A percentile compares a stretch with the other conserved stretches of the same genome.
phyloP scores from a whole-genome alignment of 2,329 filamentous ascomycete genomes.

The Aspergillus tubingensis region DNA sequence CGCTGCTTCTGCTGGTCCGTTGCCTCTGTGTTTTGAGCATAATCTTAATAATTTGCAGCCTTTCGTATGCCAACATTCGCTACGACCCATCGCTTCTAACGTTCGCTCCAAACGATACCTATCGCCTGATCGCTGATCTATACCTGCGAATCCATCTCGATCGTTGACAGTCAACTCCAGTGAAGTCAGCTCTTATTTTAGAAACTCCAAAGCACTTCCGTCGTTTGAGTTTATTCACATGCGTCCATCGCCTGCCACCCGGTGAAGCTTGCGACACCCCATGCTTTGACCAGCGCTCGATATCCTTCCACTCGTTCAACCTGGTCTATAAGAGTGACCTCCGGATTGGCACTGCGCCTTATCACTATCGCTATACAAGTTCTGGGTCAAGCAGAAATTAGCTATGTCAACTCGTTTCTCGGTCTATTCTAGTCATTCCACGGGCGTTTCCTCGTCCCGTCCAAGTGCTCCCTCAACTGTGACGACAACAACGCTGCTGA shows the following conservation, averaged over 20 bases:
- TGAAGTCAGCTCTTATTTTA: neutral
- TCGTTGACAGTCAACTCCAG: neutral
- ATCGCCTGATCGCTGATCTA: neutral
- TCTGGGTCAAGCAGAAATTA: slow-evolving; percentile 8
- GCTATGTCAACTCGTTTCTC: slow-evolving; percentile 65
- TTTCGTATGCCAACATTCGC: slow-evolving; percentile 14
- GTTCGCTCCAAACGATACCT: slow-evolving; percentile 17
- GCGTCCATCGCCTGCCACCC: slow-evolving; percentile 1
- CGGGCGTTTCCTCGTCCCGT: slow-evolving; percentile 54
- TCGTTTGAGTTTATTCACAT: slow-evolving; percentile 47
- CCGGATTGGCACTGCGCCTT: neutral
- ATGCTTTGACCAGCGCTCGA: slow-evolving; percentile 4
- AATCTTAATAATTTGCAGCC: slow-evolving; percentile 13
- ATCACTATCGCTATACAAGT: neutral
- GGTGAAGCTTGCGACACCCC: neutral
- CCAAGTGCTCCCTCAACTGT: slow-evolving; percentile 69
- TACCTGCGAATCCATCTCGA: neutral
- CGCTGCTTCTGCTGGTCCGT: slow-evolving; percentile 8
- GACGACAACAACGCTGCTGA: slow-evolving; percentile 89
- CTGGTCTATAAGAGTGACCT: neutral
- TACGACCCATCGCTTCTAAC: slow-evolving; percentile 15
- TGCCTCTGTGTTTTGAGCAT: slow-evolving; percentile 10
- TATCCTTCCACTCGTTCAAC: slow-evolving; percentile 1
- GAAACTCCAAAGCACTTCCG: neutral
- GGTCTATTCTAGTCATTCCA: slow-evolving; percentile 62